A percentile compares a stretch with the other conserved stretches of the same genome.
phyloP scores from a whole-genome alignment of 768 basidiomycete species.

The Serendipita sp. region DNA sequence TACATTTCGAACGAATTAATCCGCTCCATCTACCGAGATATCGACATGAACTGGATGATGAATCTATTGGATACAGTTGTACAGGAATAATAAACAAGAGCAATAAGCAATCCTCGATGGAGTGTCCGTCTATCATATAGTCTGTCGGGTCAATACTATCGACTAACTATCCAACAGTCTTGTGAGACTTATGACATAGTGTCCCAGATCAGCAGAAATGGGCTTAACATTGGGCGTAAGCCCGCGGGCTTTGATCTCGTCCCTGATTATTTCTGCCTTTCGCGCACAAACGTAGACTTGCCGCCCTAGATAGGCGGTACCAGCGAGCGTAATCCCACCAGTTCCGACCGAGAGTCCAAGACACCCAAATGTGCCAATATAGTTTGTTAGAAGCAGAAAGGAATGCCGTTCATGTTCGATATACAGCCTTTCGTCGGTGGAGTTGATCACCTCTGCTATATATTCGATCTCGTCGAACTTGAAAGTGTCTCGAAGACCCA shows the following conservation, averaged over 20 bases:
- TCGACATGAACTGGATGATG: background rate
- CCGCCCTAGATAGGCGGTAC: background rate
- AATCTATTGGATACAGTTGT: background rate
- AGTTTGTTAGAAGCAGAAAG: too few relatives aligned
- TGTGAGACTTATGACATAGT: background rate
- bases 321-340: background rate
- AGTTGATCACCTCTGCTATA: too few relatives aligned
- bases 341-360: background rate
- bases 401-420: too few relatives aligned
- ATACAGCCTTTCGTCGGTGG: too few relatives aligned
- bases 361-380: background rate
- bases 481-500: too few relatives aligned
- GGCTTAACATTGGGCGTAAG: background rate
- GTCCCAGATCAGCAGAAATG: background rate
- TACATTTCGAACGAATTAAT: too few relatives aligned
- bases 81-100: background rate
- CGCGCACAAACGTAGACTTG: background rate
- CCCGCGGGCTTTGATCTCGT: background rate
- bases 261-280: background rate
- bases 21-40: too few relatives aligned
- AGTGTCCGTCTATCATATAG: background rate
- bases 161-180: background rate
- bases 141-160: background rate
- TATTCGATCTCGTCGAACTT: too few relatives aligned
- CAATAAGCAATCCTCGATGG: background rate